Conservation (phyloP, 768 basidiomycete genomes). For the Clavulina sp. region DNA sequence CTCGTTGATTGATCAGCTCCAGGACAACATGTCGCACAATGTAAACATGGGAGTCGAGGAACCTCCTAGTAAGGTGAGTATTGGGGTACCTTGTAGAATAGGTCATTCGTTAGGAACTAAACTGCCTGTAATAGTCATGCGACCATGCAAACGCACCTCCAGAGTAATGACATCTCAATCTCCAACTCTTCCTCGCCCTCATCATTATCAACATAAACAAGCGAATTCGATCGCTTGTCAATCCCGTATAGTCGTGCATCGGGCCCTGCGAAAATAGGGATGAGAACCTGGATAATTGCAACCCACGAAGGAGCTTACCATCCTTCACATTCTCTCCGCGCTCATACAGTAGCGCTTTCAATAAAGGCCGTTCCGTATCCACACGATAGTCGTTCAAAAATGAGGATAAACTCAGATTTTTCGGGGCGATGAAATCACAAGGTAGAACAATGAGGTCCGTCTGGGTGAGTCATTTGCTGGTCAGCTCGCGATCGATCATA, state of each 20-base stretch:
- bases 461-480: slow-evolving; percentile 12
- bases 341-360: slow-evolving; percentile 25
- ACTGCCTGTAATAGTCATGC: too few species aligned
- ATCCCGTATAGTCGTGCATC: slow-evolving; percentile 37
- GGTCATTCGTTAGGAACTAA: not conserved
- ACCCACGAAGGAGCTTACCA: slow-evolving; percentile 3
- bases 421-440: slow-evolving; percentile 77
- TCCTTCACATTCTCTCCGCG: slow-evolving; percentile 10
- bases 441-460: slow-evolving; percentile 78
- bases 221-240: slow-evolving; percentile 45
- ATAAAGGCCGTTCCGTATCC: slow-evolving; percentile 42
- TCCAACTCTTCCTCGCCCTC: slow-evolving; percentile 56
- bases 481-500: not conserved
- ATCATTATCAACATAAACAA: slow-evolving; percentile 55
- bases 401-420: slow-evolving; percentile 44
- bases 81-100: slow-evolving; percentile 5
- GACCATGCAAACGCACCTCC: slow-evolving; percentile 28
- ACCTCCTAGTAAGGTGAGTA: slow-evolving; percentile 29
- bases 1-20: slow-evolving; percentile 45
- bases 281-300: not conserved
- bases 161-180: slow-evolving; percentile 56
- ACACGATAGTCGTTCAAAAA: slow-evolving; percentile 72
- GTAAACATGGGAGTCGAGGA: slow-evolving; percentile 72
- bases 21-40: slow-evolving; percentile 63
- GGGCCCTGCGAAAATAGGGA: not conserved